phyloP scores from a whole-genome alignment of 306 rosid species.

The Parietaria judaica region DNA sequence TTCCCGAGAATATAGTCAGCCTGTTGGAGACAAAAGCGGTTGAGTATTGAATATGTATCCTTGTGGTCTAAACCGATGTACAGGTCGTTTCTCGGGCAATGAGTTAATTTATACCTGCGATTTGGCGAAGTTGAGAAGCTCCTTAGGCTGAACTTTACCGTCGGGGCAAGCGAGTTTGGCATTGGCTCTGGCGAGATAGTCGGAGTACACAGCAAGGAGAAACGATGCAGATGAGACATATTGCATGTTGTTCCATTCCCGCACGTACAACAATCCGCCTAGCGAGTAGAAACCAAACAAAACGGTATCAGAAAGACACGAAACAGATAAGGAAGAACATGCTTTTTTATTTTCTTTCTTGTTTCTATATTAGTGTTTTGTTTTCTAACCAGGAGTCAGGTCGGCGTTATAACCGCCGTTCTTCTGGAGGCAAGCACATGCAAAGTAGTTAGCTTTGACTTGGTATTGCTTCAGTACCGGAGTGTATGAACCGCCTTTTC shows the following conservation, averaged over 20 bases:
- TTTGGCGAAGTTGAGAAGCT: constrained; percentile 56
- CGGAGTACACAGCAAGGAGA: constrained; percentile 56
- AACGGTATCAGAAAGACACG: neutral
- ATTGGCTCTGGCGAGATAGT: constrained; percentile 50
- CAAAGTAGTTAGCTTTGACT: constrained; percentile 80
- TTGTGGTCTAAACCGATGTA: neutral
- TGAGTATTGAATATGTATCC: neutral
- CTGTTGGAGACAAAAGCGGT: constrained; percentile 14
- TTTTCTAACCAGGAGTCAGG: constrained; percentile 52
- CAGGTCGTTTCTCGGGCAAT: too few relatives aligned
- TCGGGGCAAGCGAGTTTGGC: constrained; percentile 60
- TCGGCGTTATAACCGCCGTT: constrained; percentile 70
- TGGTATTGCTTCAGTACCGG: constrained; percentile 64
- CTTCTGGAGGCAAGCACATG: constrained; percentile 74
- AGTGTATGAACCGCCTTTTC: constrained; percentile 48
- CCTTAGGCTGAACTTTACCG: constrained; percentile 57
- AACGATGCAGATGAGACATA: constrained; percentile 70
- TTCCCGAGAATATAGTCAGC: constrained; percentile 81
- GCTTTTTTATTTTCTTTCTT: neutral
- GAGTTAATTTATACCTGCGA: constrained; percentile 31
- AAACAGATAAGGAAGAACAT: neutral
- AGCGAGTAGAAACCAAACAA: neutral
- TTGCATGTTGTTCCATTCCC: constrained; percentile 86
- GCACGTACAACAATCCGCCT: constrained; percentile 72
- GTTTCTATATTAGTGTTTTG: neutral